These are phyloP conservation scores for Nemania sp. DNA, from an alignment of 2,329 filamentous ascomycete genomes.

Conservation along the genomic window DNA sequence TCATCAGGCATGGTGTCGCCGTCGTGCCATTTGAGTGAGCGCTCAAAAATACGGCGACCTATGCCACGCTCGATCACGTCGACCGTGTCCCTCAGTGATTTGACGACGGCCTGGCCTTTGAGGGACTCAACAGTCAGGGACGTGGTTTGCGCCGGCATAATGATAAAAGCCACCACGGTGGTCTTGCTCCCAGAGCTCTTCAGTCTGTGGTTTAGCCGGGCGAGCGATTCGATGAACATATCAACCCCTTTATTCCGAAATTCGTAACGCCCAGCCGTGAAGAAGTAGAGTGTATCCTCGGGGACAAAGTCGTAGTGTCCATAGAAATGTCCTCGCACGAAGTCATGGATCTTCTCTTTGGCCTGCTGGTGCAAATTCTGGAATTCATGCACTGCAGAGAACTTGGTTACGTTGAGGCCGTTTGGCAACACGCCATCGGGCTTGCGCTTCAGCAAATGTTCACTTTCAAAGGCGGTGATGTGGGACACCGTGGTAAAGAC, in stretches of 20 bases:
- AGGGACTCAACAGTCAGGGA: conserved; percentile 94
- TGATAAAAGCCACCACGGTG: conserved; percentile 96
- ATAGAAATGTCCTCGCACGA: conserved; percentile 97
- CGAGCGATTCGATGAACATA: conserved; percentile 98
- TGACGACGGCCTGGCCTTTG: conserved; percentile 96
- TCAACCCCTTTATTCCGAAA: conserved; percentile 98
- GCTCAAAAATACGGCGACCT: conserved; percentile 91
- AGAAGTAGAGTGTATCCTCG: conserved; percentile 96
- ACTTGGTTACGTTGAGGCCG: conserved; percentile 97
- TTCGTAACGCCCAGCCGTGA: conserved; percentile 95
- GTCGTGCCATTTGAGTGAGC: conserved; percentile 93
- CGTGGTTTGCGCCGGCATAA: conserved; percentile 96
- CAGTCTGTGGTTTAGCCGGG: conserved; percentile 89
- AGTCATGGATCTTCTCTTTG: conserved; percentile 98
- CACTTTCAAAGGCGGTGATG: conserved; percentile 97
- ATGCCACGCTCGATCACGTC: conserved; percentile 92
- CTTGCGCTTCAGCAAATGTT: conserved; percentile 96
- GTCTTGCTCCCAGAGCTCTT: conserved; percentile 84
- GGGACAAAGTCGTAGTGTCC: conserved; percentile 97
- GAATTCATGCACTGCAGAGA: conserved; percentile 97
- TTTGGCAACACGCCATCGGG: conserved; percentile 96
- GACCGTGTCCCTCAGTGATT: conserved; percentile 90
- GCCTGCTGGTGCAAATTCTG: conserved; percentile 96
- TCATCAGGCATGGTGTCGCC: conserved; percentile 92
- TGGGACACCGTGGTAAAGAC: conserved; percentile 99